These are phyloP conservation scores for Murraya koenigii DNA, from an alignment of 345 rosid species.

Conservation along the genomic window DNA sequence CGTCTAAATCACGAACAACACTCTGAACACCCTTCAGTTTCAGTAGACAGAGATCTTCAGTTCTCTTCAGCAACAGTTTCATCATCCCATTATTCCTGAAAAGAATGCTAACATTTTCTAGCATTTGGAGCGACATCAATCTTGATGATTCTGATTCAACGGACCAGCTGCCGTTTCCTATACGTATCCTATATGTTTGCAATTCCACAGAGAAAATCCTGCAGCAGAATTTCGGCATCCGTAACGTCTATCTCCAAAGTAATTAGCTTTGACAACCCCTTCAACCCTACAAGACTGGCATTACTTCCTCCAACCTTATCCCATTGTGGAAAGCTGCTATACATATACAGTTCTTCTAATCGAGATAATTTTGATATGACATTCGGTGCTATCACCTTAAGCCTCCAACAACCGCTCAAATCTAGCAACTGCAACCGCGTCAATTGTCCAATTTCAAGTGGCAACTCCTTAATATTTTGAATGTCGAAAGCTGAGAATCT, in stretches of 20 bases:
- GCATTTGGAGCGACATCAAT: conserved; percentile 4
- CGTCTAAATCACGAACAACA: background rate
- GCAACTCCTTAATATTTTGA: too few relatives aligned
- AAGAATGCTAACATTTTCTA: background rate
- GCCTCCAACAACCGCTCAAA: too few relatives aligned
- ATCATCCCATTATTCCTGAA: background rate
- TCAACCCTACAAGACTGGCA: conserved; percentile 27
- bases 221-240: conserved; percentile 6
- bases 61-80: conserved; percentile 3
- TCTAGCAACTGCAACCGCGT: too few relatives aligned
- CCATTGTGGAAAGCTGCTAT: too few relatives aligned
- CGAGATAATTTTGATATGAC: too few relatives aligned
- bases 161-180: background rate
- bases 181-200: background rate
- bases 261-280: conserved; percentile 4
- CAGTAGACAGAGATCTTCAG: conserved; percentile 15
- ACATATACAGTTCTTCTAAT: too few relatives aligned
- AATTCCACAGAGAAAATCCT: background rate
- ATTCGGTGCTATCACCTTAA: too few relatives aligned
- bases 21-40: background rate
- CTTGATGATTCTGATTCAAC: background rate
- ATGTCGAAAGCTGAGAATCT: too few relatives aligned
- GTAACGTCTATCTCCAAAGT: background rate
- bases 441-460: too few relatives aligned
- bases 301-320: background rate